Conservation (phyloP, 352 stramenopile species). For the Phytophthora megakarya region DNA sequence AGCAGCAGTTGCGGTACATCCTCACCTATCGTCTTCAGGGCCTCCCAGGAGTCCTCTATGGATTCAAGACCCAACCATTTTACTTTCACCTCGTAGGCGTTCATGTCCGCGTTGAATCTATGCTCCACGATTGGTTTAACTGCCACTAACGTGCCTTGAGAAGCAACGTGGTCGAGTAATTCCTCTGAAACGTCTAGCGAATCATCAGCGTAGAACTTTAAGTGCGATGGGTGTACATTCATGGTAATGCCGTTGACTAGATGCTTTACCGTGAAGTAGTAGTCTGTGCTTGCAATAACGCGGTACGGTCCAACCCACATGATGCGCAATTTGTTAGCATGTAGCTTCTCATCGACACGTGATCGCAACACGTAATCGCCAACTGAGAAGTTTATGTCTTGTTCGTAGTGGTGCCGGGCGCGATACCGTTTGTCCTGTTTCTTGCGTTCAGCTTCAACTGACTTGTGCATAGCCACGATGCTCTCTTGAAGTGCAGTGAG, state of each 20-base stretch:
- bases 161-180: constrained; percentile 2
- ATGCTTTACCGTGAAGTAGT: constrained; percentile 25
- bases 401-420: constrained; percentile 3
- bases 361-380: constrained; percentile 36
- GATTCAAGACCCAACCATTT: not conserved
- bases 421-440: constrained; percentile 2
- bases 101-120: not conserved
- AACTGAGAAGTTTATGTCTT: constrained; percentile 14
- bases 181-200: constrained; percentile 2
- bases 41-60: not conserved
- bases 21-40: not conserved
- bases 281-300: constrained; percentile 17
- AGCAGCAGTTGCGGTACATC: not conserved
- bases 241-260: too few relatives aligned
- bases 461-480: too few relatives aligned
- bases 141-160: constrained; percentile 1
- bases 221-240: too few relatives aligned
- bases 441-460: not conserved
- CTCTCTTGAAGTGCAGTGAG: not conserved
- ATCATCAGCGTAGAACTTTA: constrained; percentile 8
- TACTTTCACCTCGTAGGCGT: not conserved
- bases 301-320: constrained; percentile 37
- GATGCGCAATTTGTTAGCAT: constrained; percentile 29
- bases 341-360: too few relatives aligned
- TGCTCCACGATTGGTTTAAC: constrained; percentile 2